Evolutionary conservation across 768 basidiomycete genomes (phyloP).

Genomic region (Lactifluus pinguis): DNA sequence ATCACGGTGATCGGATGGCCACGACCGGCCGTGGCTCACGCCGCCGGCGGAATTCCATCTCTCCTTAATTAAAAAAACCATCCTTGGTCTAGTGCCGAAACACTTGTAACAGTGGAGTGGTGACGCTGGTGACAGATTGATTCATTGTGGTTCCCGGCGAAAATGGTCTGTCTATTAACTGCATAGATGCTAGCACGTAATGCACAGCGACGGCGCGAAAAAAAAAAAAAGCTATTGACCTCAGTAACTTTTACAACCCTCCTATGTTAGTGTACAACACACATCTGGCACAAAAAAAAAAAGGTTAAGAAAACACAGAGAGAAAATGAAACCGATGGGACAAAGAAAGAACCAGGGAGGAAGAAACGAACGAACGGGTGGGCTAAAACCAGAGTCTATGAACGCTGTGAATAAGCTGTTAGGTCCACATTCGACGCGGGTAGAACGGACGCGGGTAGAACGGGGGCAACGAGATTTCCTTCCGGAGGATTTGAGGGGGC

Average conservation of each 20-base stretch:
- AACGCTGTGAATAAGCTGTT: slow-evolving; percentile 11
- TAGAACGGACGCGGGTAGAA: neutral
- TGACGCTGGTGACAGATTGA: neutral
- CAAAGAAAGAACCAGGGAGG: neutral
- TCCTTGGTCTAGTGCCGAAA: neutral
- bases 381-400: slow-evolving; percentile 12
- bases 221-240: slow-evolving; percentile 5
- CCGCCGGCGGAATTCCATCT: neutral
- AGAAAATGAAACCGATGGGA: slow-evolving; percentile 1
- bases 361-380: slow-evolving; percentile 11
- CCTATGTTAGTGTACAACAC: slow-evolving; percentile 19
- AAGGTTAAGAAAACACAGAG: slow-evolving; percentile 1
- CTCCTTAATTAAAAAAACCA: too few relatives aligned
- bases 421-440: slow-evolving; percentile 9
- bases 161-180: slow-evolving; percentile 10
- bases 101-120: neutral
- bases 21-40: neutral
- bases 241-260: slow-evolving; percentile 14
- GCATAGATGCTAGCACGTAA: slow-evolving; percentile 17
- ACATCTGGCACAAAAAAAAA: slow-evolving; percentile 3
- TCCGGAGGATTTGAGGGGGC: slow-evolving; percentile 8
- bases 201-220: slow-evolving; percentile 2
- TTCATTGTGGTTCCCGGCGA: neutral
- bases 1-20: neutral
- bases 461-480: slow-evolving; percentile 3